These are phyloP conservation scores for Vigna unguiculata DNA, from an alignment of 306 rosid genomes.

Conservation along the genomic window DNA sequence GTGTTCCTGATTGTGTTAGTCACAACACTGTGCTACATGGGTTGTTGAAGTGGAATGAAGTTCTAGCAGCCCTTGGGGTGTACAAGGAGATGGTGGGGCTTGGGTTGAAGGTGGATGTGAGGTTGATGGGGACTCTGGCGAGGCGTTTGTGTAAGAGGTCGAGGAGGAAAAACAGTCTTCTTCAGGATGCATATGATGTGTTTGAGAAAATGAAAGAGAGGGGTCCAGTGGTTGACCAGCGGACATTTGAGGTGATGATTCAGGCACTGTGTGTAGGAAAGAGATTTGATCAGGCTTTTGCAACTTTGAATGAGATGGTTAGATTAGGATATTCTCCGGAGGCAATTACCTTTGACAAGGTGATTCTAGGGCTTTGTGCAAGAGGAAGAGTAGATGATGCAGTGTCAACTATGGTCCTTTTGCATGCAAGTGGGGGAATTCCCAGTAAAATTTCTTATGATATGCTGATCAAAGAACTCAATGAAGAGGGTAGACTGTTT, in stretches of 20 bases:
- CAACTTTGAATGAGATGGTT: conserved; percentile 57
- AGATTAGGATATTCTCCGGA: conserved; percentile 52
- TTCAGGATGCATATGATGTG: conserved; percentile 57
- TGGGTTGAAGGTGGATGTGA: conserved; percentile 61
- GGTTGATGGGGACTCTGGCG: conserved; percentile 63
- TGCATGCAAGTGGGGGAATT: conserved; percentile 50
- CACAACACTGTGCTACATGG: conserved; percentile 77
- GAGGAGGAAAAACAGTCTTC: conserved; percentile 47
- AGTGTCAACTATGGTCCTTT: conserved; percentile 48
- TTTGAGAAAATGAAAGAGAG: conserved; percentile 66
- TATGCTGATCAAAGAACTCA: conserved; percentile 58
- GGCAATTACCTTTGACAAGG: conserved; percentile 41
- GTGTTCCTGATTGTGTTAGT: conserved; percentile 68
- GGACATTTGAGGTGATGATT: conserved; percentile 60
- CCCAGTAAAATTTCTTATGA: conserved; percentile 48
- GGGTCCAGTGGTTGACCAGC: conserved; percentile 45
- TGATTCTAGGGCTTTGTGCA: conserved; percentile 63
- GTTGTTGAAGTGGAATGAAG: conserved; percentile 71
- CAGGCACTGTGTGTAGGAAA: conserved; percentile 52
- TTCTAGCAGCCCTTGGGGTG: conserved; percentile 45
- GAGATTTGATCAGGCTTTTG: conserved; percentile 55
- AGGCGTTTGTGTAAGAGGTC: conserved; percentile 65
- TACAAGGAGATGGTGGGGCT: conserved; percentile 65
- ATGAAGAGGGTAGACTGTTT: conserved; percentile 46
- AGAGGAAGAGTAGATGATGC: conserved; percentile 59